phyloP scores from a whole-genome alignment of 164 flowering plant genomes.

The Santalum album region DNA sequence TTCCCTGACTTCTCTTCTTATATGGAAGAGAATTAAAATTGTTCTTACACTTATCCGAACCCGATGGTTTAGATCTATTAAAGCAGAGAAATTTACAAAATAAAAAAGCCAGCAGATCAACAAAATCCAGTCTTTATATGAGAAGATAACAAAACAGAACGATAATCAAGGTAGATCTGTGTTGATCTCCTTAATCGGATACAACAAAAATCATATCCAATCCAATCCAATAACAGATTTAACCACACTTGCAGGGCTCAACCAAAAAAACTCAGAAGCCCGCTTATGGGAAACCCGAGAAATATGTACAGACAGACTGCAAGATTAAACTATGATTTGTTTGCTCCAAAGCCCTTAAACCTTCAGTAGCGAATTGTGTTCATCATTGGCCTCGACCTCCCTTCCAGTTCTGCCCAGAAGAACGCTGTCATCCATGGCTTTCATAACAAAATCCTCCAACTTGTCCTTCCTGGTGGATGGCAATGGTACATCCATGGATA shows the following conservation, averaged over 20 bases:
- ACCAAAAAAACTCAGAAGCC: constrained; percentile 13
- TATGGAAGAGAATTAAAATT: too few species aligned
- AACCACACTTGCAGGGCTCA: constrained; percentile 11
- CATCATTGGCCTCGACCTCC: constrained; percentile 8
- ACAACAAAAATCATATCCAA: too few species aligned
- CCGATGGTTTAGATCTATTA: too few species aligned
- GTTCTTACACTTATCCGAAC: too few species aligned
- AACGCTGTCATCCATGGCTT: constrained; percentile 10
- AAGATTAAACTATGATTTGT: too few species aligned
- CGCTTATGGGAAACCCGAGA: constrained; percentile 8
- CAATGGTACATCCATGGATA: constrained; percentile 22
- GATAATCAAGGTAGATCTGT: neutral
- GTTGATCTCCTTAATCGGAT: neutral
- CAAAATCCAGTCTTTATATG: neutral
- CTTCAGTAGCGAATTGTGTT: constrained; percentile 9
- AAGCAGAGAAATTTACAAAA: too few species aligned
- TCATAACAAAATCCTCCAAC: constrained; percentile 24
- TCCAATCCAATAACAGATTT: constrained; percentile 9
- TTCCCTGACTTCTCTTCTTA: too few species aligned
- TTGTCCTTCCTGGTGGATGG: constrained; percentile 6
- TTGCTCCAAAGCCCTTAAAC: neutral
- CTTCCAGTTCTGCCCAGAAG: constrained; percentile 3
- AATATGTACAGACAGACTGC: neutral
- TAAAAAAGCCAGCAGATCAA: neutral
- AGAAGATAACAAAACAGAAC: neutral